Base-by-base conservation (phyloP, 2,329 filamentous ascomycete genomes). In the Pseudocercospora pini-densiflorae region DNA sequence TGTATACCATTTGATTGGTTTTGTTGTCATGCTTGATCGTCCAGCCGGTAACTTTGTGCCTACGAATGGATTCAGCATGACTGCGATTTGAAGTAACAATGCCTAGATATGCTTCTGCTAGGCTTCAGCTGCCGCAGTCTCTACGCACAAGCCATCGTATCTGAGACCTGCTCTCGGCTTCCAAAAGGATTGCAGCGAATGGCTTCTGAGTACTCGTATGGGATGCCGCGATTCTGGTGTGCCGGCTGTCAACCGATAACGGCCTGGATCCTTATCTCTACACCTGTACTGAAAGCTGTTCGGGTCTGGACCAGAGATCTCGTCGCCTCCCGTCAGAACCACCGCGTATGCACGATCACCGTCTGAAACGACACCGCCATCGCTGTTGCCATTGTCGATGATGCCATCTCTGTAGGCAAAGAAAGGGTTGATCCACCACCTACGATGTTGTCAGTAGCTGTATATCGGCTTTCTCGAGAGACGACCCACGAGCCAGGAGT, bases 361-460 rank as follows among this genome's bases (percentile, higher is more conserved):
- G 67, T 84, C 80, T 27, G 74, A 77, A 7, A 79, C 79, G 29
- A 83, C 80, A 3, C 82, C 79, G 14, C 81, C 81, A 16, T 80
- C 74, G 1, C 77, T 73, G n/a, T 77, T 76, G 19, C 76, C 75
- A 31, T 77, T 74, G 63, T 83, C 81, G 64, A 84, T 82, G 55
- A 85, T 84, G 49, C 83, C 82, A 55, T 78, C 82, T 33, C 80
- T 78, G 51, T 80, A 79, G 6, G 83, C 83, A 65, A 84, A 84
- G 14, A 83, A 72, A 24, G 80, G 69, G 59, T 79, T 82, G 68
- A 85, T 81, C 83, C 83, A 85, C 83, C 83, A 85, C 29, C 82
- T 84, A 51, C 21, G 19, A 45, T 10, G 21, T 54, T 27, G 16
- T 64, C 10, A 45, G 43, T 14, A 60, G 19, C 21, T 58, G 12